These are phyloP conservation scores for Penicillium sp. DNA, from an alignment of 2,329 filamentous ascomycete species.

Conservation along the genomic window DNA sequence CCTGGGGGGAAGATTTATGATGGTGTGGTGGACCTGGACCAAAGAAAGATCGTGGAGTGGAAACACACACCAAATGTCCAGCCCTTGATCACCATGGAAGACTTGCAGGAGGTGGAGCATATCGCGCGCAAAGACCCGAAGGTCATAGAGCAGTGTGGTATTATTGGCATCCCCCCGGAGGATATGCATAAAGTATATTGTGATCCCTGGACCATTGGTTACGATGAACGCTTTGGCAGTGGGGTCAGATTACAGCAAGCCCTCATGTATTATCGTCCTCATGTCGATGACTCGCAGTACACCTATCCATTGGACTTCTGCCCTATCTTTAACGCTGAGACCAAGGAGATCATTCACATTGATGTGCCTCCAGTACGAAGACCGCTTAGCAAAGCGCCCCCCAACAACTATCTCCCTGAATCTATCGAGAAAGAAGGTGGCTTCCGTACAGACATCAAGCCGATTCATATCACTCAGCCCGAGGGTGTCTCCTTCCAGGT, in stretches of 20 bases:
- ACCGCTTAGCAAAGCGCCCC: constrained; percentile 67
- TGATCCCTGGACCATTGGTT: constrained; percentile 94
- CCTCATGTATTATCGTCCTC: constrained; percentile 90
- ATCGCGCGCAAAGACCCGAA: constrained; percentile 74
- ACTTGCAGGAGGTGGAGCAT: constrained; percentile 76
- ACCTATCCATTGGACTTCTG: constrained; percentile 91
- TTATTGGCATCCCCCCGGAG: constrained; percentile 74
- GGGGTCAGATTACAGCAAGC: constrained; percentile 81
- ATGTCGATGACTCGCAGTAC: constrained; percentile 85
- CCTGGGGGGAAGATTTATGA: constrained; percentile 78
- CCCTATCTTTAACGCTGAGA: constrained; percentile 83
- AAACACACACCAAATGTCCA: constrained; percentile 73
- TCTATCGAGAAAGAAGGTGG: constrained; percentile 72
- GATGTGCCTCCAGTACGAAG: constrained; percentile 77
- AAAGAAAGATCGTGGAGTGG: constrained; percentile 70
- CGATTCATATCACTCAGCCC: constrained; percentile 82
- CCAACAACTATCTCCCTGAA: constrained; percentile 77
- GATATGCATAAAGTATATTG: constrained; percentile 97
- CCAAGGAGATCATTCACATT: constrained; percentile 75
- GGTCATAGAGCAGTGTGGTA: constrained; percentile 85
- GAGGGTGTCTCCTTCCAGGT: constrained; percentile 85
- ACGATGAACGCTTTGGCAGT: constrained; percentile 84
- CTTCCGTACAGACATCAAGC: constrained; percentile 76
- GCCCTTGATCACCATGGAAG: constrained; percentile 90
- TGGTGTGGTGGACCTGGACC: constrained; percentile 71